Conservation (phyloP, 345 rosid genomes). For the Syzygium oleosum region DNA sequence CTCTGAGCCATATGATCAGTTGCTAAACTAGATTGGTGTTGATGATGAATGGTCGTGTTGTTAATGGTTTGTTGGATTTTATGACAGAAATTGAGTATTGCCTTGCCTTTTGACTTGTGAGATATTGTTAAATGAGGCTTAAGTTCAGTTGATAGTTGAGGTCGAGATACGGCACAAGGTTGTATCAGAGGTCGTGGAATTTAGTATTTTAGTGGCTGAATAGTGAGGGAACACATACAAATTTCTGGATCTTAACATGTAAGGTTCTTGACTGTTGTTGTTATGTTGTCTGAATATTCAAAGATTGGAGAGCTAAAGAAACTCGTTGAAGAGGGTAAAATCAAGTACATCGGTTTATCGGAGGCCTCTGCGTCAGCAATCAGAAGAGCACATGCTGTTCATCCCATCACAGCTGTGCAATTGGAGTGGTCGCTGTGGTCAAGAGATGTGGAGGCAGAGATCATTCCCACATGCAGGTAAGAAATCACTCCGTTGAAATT, state of each 20-base stretch:
- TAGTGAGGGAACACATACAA: background rate
- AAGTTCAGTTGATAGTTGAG: background rate
- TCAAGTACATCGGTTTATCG: slow-evolving; percentile 61
- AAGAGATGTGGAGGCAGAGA: slow-evolving; percentile 70
- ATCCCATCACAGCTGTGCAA: slow-evolving; percentile 66
- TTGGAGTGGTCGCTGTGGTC: slow-evolving; percentile 85
- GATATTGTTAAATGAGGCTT: background rate
- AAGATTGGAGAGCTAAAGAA: background rate
- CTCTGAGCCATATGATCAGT: background rate
- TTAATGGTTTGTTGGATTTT: background rate
- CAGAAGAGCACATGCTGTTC: slow-evolving; percentile 75
- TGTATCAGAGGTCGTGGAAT: background rate
- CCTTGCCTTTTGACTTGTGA: background rate
- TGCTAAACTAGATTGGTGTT: background rate
- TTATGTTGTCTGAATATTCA: background rate
- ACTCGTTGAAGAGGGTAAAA: slow-evolving; percentile 43
- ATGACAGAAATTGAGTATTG: background rate
- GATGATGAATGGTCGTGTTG: background rate
- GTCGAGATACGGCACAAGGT: background rate
- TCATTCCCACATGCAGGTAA: slow-evolving; percentile 33
- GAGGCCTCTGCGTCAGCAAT: slow-evolving; percentile 83
- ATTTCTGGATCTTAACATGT: background rate
- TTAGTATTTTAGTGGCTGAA: background rate
- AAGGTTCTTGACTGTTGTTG: background rate
- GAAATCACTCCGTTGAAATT: background rate